phyloP scores from a whole-genome alignment of 1,139 yeast species.

The Magnusiomyces sp. region DNA sequence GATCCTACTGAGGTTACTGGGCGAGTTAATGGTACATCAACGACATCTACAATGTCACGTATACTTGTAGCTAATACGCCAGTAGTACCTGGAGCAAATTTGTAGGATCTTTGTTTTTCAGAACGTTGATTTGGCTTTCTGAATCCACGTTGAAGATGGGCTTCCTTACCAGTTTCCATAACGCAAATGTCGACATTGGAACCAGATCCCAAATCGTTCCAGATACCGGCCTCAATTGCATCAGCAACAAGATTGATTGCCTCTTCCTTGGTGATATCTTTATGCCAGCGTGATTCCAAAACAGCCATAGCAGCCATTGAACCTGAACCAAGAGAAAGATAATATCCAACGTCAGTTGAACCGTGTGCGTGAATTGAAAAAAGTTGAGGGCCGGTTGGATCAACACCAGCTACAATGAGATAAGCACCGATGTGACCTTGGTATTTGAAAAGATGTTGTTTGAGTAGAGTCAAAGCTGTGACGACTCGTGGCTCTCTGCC shows the following conservation, averaged over 20 bases:
- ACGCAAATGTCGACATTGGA: slow-evolving; percentile 96
- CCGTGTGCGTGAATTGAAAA: slow-evolving; percentile 96
- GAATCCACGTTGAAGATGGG: slow-evolving; percentile 75
- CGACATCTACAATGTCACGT: slow-evolving; percentile 58
- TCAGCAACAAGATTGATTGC: slow-evolving; percentile 84
- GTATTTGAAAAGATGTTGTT: slow-evolving; percentile 91
- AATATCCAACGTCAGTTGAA: slow-evolving; percentile 90
- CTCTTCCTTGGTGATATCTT: slow-evolving; percentile 70
- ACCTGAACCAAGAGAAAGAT: slow-evolving; percentile 90
- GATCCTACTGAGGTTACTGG: slow-evolving; percentile 32
- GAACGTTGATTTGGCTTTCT: slow-evolving; percentile 85
- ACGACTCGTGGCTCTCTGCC: slow-evolving; percentile 88
- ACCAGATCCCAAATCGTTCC: slow-evolving; percentile 98
- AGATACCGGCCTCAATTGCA: slow-evolving; percentile 95
- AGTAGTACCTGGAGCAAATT: slow-evolving; percentile 86
- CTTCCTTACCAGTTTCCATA: slow-evolving; percentile 79
- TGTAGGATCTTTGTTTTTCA: slow-evolving; percentile 71
- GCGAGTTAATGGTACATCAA: slow-evolving; percentile 39
- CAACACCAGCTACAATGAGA: slow-evolving; percentile 92
- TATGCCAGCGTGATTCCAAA: slow-evolving; percentile 78
- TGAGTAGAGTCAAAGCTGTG: slow-evolving; percentile 84
- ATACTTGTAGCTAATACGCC: slow-evolving; percentile 62
- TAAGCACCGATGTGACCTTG: slow-evolving; percentile 98
- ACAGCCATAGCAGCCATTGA: slow-evolving; percentile 99
- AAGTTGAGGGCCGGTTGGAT: slow-evolving; percentile 91